phyloP scores from a whole-genome alignment of 345 rosid species.

The Ceriops zippeliana region DNA sequence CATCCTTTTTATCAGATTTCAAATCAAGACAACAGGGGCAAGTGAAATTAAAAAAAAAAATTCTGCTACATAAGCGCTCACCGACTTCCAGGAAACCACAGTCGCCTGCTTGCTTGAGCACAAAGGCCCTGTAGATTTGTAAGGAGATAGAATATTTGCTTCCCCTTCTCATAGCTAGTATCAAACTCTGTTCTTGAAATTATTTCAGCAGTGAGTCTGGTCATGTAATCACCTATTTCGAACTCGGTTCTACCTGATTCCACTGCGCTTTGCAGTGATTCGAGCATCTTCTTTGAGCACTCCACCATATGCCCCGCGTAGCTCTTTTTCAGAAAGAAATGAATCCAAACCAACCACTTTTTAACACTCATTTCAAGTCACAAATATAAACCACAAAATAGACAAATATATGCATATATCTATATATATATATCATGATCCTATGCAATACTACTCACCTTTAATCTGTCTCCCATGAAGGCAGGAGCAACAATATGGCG shows the following conservation, averaged over 20 bases:
- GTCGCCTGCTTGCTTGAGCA: constrained; percentile 76
- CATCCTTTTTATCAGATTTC: neutral
- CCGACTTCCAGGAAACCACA: constrained; percentile 95
- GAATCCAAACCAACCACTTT: neutral
- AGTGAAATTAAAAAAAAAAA: too few relatives aligned
- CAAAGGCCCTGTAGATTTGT: constrained; percentile 63
- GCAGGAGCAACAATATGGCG: constrained; percentile 34
- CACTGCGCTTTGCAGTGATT: constrained; percentile 43
- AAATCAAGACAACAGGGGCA: too few relatives aligned
- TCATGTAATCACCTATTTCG: constrained; percentile 78
- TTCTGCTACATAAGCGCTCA: constrained; percentile 14
- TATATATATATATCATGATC: neutral
- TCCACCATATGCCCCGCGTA: constrained; percentile 81
- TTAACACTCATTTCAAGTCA: neutral
- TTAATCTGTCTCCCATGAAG: constrained; percentile 33
- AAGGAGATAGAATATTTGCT: constrained; percentile 62
- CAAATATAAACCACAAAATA: neutral
- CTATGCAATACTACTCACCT: constrained; percentile 12
- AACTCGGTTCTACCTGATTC: constrained; percentile 53
- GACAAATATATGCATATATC: neutral
- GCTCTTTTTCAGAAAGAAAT: constrained; percentile 38
- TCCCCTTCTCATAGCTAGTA: constrained; percentile 75
- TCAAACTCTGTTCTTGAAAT: constrained; percentile 88
- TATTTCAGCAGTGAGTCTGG: constrained; percentile 73
- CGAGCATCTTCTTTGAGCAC: constrained; percentile 60